Conservation (phyloP, 345 rosid genomes). For the Noccaea bulbosa region DNA sequence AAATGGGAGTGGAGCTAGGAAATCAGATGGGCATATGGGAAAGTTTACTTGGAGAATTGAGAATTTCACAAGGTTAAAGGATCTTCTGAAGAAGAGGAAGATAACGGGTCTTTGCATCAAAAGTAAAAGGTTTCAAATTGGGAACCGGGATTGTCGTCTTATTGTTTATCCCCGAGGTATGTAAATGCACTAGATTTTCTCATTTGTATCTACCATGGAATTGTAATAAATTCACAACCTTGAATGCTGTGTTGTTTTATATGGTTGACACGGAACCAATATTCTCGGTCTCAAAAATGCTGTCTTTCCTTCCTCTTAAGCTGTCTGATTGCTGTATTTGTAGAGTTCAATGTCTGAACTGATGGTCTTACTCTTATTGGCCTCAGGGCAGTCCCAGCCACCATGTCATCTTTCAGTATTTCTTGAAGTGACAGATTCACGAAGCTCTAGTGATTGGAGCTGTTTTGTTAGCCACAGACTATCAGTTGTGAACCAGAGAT, state of each 20-base stretch:
- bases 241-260: slow-evolving; percentile 22
- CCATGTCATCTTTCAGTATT: slow-evolving; percentile 99
- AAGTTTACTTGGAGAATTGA: slow-evolving; percentile 92
- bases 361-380: slow-evolving; percentile 58
- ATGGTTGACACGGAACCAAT: slow-evolving; percentile 14
- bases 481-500: slow-evolving; percentile 87
- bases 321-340: slow-evolving; percentile 37
- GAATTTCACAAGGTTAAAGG: slow-evolving; percentile 89
- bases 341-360: slow-evolving; percentile 45
- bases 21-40: slow-evolving; percentile 90
- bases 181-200: slow-evolving; percentile 34
- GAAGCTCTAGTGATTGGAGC: slow-evolving; percentile 96
- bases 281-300: background rate
- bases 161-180: slow-evolving; percentile 99
- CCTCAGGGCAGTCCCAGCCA: slow-evolving; percentile 99
- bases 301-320: slow-evolving; percentile 27
- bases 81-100: slow-evolving; percentile 95
- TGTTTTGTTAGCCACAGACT: slow-evolving; percentile 99
- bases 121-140: slow-evolving; percentile 98
- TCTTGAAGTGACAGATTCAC: slow-evolving; percentile 98
- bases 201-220: slow-evolving; percentile 2
- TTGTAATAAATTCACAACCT: background rate
- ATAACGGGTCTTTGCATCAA: slow-evolving; percentile 97
- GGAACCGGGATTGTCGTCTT: slow-evolving; percentile 96
- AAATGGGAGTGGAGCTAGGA: slow-evolving; percentile 64